phyloP scores from a whole-genome alignment of 139 green algal species.

The Chlamydomonas eustigma region DNA sequence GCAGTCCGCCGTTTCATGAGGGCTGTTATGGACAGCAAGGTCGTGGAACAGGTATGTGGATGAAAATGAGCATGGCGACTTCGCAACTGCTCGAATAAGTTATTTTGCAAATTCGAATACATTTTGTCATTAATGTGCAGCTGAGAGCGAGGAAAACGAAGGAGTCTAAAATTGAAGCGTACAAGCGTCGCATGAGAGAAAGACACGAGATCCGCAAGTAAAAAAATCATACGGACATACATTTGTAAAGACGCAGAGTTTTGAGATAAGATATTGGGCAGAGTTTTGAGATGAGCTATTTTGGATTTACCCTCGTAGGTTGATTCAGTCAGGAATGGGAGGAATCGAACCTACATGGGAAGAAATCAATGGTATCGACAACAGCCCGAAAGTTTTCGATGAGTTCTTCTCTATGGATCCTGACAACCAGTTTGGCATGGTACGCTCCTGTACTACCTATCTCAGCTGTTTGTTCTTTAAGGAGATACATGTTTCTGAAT shows the following conservation, averaged over 20 bases:
- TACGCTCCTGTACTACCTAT: background rate
- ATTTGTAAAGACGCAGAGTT: too few relatives aligned
- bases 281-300: too few relatives aligned
- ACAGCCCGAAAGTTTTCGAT: slow-evolving; percentile 8
- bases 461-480: too few relatives aligned
- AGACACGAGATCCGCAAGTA: slow-evolving; percentile 42
- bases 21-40: slow-evolving; percentile 43
- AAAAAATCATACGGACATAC: too few relatives aligned
- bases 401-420: slow-evolving; percentile 13
- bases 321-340: background rate
- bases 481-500: too few relatives aligned
- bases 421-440: slow-evolving; percentile 9
- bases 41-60: slow-evolving; percentile 48
- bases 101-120: background rate
- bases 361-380: slow-evolving; percentile 7
- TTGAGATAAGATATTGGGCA: too few relatives aligned
- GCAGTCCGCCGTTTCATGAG: slow-evolving; percentile 59
- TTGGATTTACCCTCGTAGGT: background rate
- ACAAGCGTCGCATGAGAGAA: slow-evolving; percentile 48
- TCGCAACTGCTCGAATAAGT: too few relatives aligned
- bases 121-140: slow-evolving; percentile 22
- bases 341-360: slow-evolving; percentile 16
- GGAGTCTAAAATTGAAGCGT: slow-evolving; percentile 54
- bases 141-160: slow-evolving; percentile 35
- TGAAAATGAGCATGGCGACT: too few relatives aligned